Base-by-base conservation (phyloP, 768 basidiomycete species). In the Terana coerulea region DNA sequence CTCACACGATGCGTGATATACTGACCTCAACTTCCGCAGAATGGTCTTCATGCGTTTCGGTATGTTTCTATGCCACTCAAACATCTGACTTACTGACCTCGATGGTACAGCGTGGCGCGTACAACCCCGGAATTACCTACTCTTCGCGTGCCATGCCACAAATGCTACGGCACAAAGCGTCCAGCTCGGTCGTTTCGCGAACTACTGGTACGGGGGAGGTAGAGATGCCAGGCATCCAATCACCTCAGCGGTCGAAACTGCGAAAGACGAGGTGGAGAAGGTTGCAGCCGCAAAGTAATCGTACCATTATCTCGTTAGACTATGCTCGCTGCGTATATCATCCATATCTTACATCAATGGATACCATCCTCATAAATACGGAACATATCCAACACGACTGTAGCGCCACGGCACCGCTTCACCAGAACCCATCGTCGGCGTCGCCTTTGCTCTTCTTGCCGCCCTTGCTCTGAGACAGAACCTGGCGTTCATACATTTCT, bases 1-100 rank as follows among this genome's bases (percentile, higher is more conserved):
- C 37, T 43, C 42, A 17, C 37, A 40, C 31, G 29, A 41, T 17
- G 25, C 47, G 29, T 21, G 26, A n/a, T 24, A 28, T 52, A 46
- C 29, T 51, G 21, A 1, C 30, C 21, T 19, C 30, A 24, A 17
- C 36, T 1, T 17, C 12, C 37, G 19, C 41, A 81, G 81, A 3
- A 61, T 77, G 67, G 91, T 97, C 55, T 98, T 98, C 75, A 95
- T 94, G 88, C 90, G 95, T 15, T 95, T 95, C 61, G 92, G 92
- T 92, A 59, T 37, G 62, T 60, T 34, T 9, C 43, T 19, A 11
- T 33, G 28, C 3, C 14, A 34, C 19, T 21, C 4, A 30, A 47
- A 17, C 24, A 33, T 26, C 52, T 31, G 3, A 26, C 11, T 45
- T 35, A 35, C 17, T 37, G 29, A 51, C 64, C 47, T 17, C 15